Conservation (phyloP, 2,329 filamentous ascomycete genomes). For the Aspergillus sp. region DNA sequence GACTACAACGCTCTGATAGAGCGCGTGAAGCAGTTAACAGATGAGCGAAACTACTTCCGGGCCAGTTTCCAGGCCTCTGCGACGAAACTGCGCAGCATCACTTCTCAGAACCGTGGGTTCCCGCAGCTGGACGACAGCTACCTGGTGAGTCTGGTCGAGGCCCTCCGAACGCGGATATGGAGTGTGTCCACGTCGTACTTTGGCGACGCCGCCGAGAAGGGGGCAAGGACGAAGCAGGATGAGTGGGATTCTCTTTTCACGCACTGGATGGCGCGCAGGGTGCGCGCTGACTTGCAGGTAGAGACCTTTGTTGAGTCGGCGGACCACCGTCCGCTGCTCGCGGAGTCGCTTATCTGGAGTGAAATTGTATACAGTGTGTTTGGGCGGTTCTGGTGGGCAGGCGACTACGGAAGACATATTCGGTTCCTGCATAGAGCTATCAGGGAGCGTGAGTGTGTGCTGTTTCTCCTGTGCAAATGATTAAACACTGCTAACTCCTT, state of each 20-base stretch:
- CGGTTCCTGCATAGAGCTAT: too few species aligned
- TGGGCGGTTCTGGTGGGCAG: too few species aligned
- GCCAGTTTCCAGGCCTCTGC: not conserved
- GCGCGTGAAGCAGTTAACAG: not conserved
- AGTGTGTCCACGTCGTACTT: constrained; percentile 2
- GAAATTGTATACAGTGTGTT: too few species aligned
- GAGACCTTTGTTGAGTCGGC: not conserved
- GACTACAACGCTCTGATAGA: too few species aligned
- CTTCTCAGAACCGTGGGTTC: constrained; percentile 6
- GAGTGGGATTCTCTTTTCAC: not conserved
- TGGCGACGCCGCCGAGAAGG: not conserved
- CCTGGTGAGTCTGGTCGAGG: not conserved
- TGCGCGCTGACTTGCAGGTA: not conserved
- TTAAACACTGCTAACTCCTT: too few species aligned
- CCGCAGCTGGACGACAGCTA: constrained; percentile 6
- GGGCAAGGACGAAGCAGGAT: not conserved
- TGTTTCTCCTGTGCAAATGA: too few species aligned
- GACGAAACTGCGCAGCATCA: not conserved
- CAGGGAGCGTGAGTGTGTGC: too few species aligned
- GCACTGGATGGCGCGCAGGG: not conserved
- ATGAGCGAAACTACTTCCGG: not conserved
- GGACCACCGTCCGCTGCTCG: too few species aligned
- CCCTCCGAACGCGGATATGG: not conserved
- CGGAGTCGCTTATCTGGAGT: too few species aligned
- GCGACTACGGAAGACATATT: too few species aligned